Percentiles rank a stretch among this genome's conserved stretches.
Conservation (phyloP, 352 stramenopile species). For the Blastocystis sp. region DNA sequence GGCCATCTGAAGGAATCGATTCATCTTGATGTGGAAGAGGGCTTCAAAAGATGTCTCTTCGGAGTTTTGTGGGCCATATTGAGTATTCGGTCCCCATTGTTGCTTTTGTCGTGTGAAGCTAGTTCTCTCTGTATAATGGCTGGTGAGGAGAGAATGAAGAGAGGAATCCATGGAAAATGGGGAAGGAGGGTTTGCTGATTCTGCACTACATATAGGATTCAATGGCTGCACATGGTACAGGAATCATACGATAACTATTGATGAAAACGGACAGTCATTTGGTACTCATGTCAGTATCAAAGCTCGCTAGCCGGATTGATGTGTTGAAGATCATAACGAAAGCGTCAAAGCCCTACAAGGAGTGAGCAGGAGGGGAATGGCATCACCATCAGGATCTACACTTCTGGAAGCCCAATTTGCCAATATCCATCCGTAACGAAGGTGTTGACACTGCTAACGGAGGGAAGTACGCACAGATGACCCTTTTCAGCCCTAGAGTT, state of each 20-base stretch:
- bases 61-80: no score
- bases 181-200: no score
- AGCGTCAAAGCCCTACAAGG: background rate
- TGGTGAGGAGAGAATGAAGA: background rate
- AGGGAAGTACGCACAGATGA: background rate
- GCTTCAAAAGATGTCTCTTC: no score
- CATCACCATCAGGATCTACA: background rate
- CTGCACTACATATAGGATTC: no score
- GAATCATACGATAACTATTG: no score
- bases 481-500: slow-evolving; percentile 12
- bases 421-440: slow-evolving; percentile 46
- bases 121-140: background rate
- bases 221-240: no score
- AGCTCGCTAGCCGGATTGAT: slow-evolving; percentile 39
- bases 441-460: slow-evolving; percentile 39
- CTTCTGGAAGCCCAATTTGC: background rate
- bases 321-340: slow-evolving; percentile 59
- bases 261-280: no score
- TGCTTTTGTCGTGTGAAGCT: background rate
- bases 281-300: slow-evolving; percentile 44
- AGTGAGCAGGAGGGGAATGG: background rate
- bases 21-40: slow-evolving; percentile 16
- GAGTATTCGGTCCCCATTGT: background rate
- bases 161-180: background rate
- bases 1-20: slow-evolving; percentile 60